These are phyloP conservation scores for Penicillium arizonense DNA, from an alignment of 495 filamentous ascomycete genomes.

Conservation along the genomic window DNA sequence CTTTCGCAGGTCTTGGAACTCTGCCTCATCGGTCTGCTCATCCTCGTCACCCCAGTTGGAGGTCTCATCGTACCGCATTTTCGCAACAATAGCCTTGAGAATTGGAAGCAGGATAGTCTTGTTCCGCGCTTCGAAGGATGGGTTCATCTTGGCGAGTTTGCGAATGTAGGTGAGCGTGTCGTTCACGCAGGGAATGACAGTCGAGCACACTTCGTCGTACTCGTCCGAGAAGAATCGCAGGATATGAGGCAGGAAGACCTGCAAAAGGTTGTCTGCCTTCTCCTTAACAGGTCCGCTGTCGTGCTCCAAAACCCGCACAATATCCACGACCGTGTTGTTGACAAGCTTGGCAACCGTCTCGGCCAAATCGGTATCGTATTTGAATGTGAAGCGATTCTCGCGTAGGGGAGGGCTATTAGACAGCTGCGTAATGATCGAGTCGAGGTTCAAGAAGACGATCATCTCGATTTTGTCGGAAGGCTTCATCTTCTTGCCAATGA, in stretches of 20 bases:
- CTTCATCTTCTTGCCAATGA: conserved; percentile 97
- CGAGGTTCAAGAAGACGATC: conserved; percentile 85
- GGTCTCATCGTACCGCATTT: conserved; percentile 97
- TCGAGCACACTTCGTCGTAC: conserved; percentile 95
- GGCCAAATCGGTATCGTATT: conserved; percentile 91
- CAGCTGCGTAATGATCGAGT: conserved; percentile 76
- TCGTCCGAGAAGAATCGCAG: conserved; percentile 95
- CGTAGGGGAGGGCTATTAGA: conserved; percentile 75
- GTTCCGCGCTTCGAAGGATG: conserved; percentile 63
- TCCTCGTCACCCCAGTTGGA: conserved; percentile 92
- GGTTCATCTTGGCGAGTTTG: conserved; percentile 63
- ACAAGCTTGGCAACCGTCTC: conserved; percentile 95
- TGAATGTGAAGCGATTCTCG: conserved; percentile 71
- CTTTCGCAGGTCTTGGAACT: conserved; percentile 93
- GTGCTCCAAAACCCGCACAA: conserved; percentile 72
- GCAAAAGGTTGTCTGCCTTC: conserved; percentile 71
- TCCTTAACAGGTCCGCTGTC: conserved; percentile 54
- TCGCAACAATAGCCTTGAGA: conserved; percentile 83
- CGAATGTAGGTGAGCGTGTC: conserved; percentile 87
- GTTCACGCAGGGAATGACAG: conserved; percentile 84
- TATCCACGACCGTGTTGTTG: conserved; percentile 81
- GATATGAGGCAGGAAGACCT: conserved; percentile 78
- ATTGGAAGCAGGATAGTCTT: conserved; percentile 78
- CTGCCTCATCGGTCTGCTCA: conserved; percentile 94
- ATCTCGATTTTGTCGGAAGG: conserved; percentile 87